These are phyloP conservation scores for Syncephalastrum sp. DNA, from an alignment of 371 early-diverging fungal genomes.

Conservation along the genomic window DNA sequence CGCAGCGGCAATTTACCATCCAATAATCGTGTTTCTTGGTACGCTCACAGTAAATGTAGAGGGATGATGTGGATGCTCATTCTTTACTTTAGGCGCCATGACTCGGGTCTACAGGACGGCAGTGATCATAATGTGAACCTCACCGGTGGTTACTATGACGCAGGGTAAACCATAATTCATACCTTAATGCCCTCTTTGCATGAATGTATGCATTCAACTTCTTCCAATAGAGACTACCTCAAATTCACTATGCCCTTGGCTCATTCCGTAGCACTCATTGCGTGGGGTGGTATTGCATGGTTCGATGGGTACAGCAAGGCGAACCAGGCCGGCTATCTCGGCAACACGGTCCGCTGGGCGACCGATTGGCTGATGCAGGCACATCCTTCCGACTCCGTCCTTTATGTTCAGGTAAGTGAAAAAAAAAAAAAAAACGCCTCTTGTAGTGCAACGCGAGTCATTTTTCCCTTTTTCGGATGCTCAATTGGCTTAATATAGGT, in stretches of 20 bases:
- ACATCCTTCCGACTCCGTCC: slow-evolving; percentile 46
- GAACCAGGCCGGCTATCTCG: slow-evolving; percentile 38
- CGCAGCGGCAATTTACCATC: slow-evolving; percentile 49
- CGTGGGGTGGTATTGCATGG: slow-evolving; percentile 58
- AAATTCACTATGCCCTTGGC: slow-evolving; percentile 58
- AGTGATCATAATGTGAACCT: slow-evolving; percentile 41
- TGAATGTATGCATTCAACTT: slow-evolving; percentile 1
- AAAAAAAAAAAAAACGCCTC: background rate
- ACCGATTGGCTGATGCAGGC: slow-evolving; percentile 66
- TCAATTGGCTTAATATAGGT: slow-evolving; percentile 12
- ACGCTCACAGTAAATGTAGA: background rate
- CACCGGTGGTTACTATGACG: slow-evolving; percentile 47
- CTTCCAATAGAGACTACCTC: slow-evolving; percentile 40
- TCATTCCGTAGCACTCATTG: slow-evolving; percentile 38
- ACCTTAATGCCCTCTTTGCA: background rate
- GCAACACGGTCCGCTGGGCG: slow-evolving; percentile 57
- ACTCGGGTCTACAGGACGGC: slow-evolving; percentile 50
- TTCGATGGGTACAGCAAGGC: slow-evolving; percentile 51
- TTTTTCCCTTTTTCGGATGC: too few relatives aligned
- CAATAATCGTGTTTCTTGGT: slow-evolving; percentile 50
- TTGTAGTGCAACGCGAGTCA: too few relatives aligned
- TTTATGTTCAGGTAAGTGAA: slow-evolving; percentile 36
- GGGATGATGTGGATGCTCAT: background rate
- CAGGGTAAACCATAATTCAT: slow-evolving; percentile 18
- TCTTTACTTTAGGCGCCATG: slow-evolving; percentile 33